These are phyloP conservation scores for Torulaspora microellipsoides DNA, from an alignment of 805 yeast genomes.

Conservation along the genomic window DNA sequence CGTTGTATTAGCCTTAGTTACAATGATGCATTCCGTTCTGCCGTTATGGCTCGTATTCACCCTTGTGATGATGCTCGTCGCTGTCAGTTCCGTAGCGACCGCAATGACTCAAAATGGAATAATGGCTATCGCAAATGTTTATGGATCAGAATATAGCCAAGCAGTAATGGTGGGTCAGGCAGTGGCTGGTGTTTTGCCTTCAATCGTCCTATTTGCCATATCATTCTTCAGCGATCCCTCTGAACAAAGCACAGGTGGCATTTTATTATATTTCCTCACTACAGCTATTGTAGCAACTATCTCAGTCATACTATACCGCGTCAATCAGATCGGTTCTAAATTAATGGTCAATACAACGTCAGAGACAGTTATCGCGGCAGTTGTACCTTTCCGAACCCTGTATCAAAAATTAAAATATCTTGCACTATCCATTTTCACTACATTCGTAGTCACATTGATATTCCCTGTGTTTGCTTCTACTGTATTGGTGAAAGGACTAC, in stretches of 20 bases:
- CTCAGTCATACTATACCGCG: conserved; percentile 24
- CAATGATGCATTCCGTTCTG: conserved; percentile 16
- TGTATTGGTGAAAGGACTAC: conserved; percentile 44
- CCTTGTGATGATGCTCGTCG: conserved; percentile 58
- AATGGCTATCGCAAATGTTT: conserved; percentile 77
- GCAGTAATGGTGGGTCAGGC: conserved; percentile 95
- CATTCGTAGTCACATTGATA: conserved; percentile 64
- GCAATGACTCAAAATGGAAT: conserved; percentile 85
- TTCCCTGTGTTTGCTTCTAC: conserved; percentile 89
- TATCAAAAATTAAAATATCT: conserved; percentile 61
- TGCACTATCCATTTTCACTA: conserved; percentile 64
- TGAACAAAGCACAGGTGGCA: conserved; percentile 20
- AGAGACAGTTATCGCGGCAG: background rate
- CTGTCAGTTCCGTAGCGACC: conserved; percentile 66
- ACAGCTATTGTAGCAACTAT: conserved; percentile 28
- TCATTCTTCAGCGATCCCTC: conserved; percentile 44
- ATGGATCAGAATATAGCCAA: conserved; percentile 76
- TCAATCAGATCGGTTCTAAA: conserved; percentile 21
- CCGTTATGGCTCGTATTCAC: conserved; percentile 35
- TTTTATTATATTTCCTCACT: conserved; percentile 37
- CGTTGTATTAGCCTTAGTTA: conserved; percentile 44
- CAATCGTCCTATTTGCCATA: conserved; percentile 48
- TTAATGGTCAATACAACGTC: conserved; percentile 5
- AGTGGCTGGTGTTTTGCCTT: conserved; percentile 87
- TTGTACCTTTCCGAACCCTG: conserved; percentile 52